Evolutionary conservation across 441 rosid species (phyloP).

Genomic region (Erysimum cheiri): DNA sequence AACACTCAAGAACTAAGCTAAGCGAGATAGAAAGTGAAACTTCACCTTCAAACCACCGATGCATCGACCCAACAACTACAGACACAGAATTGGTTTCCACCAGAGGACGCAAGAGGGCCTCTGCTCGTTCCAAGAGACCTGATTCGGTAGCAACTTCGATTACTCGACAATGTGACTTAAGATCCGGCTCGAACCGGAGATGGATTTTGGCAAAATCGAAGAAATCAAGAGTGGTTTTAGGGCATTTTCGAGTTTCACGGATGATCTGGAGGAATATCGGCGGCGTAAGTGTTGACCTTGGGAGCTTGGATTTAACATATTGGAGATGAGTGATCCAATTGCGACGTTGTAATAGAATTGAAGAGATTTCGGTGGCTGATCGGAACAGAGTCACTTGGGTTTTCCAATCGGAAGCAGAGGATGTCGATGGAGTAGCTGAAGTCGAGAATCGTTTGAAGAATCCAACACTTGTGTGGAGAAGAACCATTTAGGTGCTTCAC

Average conservation of each 20-base stretch:
- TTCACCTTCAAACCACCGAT: constrained; percentile 54
- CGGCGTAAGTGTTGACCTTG: constrained; percentile 54
- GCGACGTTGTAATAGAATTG: constrained; percentile 63
- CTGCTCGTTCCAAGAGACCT: constrained; percentile 46
- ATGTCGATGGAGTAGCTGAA: constrained; percentile 34
- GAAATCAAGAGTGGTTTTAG: constrained; percentile 59
- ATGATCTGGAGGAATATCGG: constrained; percentile 62
- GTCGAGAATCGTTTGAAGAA: constrained; percentile 49
- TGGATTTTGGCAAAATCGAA: constrained; percentile 59
- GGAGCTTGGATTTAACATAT: constrained; percentile 48
- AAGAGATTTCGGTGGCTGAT: constrained; percentile 57
- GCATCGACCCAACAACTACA: constrained; percentile 48
- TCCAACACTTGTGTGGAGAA: constrained; percentile 12
- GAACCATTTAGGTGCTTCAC: constrained; percentile 41
- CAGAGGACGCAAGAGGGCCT: constrained; percentile 50
- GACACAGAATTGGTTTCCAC: constrained; percentile 46
- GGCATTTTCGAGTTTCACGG: constrained; percentile 52
- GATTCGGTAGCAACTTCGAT: constrained; percentile 47
- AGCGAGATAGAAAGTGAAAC: constrained; percentile 45
- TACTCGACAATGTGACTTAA: constrained; percentile 56
- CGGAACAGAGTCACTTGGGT: constrained; percentile 48
- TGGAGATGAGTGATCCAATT: constrained; percentile 54
- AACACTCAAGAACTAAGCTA: constrained; percentile 55
- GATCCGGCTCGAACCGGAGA: constrained; percentile 63
- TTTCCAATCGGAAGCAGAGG: constrained; percentile 58